These are phyloP conservation scores for Globisporangium parvum DNA, from an alignment of 352 stramenopile genomes.

Conservation along the genomic window DNA sequence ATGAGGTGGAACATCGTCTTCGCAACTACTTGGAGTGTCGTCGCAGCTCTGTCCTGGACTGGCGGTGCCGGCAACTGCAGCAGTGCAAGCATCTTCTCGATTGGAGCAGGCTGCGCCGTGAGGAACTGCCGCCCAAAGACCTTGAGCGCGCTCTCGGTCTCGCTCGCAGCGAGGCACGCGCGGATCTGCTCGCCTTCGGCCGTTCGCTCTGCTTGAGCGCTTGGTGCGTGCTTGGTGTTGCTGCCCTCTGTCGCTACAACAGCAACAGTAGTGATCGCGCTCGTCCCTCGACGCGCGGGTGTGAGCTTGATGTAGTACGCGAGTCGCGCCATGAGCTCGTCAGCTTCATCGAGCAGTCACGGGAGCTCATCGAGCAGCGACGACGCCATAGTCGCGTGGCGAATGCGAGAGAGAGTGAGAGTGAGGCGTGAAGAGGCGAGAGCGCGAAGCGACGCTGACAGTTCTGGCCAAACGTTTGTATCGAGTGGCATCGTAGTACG, in stretches of 20 bases:
- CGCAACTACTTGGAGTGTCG: constrained; percentile 20
- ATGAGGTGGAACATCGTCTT: constrained; percentile 44
- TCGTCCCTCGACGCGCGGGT: background rate
- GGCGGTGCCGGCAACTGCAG: constrained; percentile 13
- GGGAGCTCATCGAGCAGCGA: constrained; percentile 58
- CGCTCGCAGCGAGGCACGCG: constrained; percentile 3
- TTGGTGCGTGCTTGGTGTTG: background rate
- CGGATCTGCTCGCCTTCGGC: background rate
- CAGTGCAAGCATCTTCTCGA: constrained; percentile 22
- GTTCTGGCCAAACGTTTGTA: no score
- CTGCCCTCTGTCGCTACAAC: no score
- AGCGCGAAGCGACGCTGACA: no score
- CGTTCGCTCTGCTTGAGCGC: background rate
- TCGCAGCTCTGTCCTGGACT: background rate
- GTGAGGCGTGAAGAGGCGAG: no score
- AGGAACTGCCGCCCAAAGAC: constrained; percentile 46
- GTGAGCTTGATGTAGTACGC: constrained; percentile 23
- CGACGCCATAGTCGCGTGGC: constrained; percentile 42
- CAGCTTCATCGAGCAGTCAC: constrained; percentile 49
- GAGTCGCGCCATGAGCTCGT: constrained; percentile 48
- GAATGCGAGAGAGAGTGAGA: no score
- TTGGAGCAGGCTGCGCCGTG: constrained; percentile 8
- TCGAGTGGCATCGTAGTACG: no score
- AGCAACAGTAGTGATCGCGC: background rate
- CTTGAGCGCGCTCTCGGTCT: constrained; percentile 13